Percentiles rank a stretch among this genome's conserved stretches.
phyloP scores from a whole-genome alignment of 2,329 filamentous ascomycete species.

The Onygena corvina region DNA sequence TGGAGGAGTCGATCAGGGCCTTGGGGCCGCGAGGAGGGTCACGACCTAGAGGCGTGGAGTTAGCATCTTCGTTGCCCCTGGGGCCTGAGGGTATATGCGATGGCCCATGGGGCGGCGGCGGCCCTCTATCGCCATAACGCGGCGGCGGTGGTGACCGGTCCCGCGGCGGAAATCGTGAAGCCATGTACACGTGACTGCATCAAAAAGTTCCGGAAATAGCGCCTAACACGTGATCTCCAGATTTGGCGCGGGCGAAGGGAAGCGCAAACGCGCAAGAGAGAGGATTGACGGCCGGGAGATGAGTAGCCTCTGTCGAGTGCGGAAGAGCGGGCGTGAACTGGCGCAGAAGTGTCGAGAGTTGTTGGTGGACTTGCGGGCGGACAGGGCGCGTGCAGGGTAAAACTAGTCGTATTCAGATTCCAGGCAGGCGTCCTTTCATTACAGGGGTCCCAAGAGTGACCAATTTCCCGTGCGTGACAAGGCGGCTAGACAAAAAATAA shows the following conservation, averaged over 20 bases:
- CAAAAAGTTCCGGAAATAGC: constrained; percentile 10
- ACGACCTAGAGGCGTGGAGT: constrained; percentile 45
- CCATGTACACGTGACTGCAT: constrained; percentile 28
- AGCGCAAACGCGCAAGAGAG: background rate
- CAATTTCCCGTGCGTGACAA: background rate
- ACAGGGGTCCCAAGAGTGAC: constrained; percentile 3
- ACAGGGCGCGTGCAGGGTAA: too few relatives aligned
- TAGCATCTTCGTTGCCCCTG: constrained; percentile 45
- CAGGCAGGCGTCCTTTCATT: constrained; percentile 2
- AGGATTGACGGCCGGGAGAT: background rate
- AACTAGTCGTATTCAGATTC: too few relatives aligned
- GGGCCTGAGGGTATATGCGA: constrained; percentile 41
- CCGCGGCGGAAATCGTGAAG: constrained; percentile 52
- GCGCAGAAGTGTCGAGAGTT: too few relatives aligned
- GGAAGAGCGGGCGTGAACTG: background rate
- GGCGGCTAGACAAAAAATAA: background rate
- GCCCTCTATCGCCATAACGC: constrained; percentile 58
- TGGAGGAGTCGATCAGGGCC: constrained; percentile 58
- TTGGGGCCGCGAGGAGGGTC: constrained; percentile 75
- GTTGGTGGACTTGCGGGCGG: too few relatives aligned
- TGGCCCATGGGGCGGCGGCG: constrained; percentile 36
- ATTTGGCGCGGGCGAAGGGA: background rate
- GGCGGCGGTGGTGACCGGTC: constrained; percentile 52
- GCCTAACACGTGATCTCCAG: background rate
- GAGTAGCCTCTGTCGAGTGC: too few relatives aligned